Conservation (phyloP, 2,329 filamentous ascomycete genomes). For the Pseudonectria buxi region DNA sequence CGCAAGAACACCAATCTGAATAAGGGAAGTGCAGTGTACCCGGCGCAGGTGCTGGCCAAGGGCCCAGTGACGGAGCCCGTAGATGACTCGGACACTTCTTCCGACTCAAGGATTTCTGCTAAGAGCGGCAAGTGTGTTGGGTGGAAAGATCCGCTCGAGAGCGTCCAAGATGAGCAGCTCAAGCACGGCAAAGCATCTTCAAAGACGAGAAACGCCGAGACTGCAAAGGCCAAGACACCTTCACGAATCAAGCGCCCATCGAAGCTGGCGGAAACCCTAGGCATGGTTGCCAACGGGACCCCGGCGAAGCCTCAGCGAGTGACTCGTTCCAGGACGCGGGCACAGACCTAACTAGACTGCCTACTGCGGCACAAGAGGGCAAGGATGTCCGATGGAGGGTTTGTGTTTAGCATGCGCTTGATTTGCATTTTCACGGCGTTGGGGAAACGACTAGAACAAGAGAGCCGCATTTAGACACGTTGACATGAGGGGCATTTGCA, state of each 20-base stretch:
- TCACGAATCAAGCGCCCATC: conserved; percentile 20
- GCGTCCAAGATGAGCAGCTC: conserved; percentile 20
- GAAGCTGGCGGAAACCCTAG: conserved; percentile 25
- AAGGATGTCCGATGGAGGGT: no score
- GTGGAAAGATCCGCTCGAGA: conserved; percentile 29
- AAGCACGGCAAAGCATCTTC: conserved; percentile 16
- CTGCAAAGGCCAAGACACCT: conserved; percentile 24
- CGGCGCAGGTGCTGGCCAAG: conserved; percentile 28
- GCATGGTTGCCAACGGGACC: conserved; percentile 29
- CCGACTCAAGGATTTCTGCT: conserved; percentile 1
- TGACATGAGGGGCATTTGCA: neutral
- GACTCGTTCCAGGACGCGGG: conserved; percentile 24
- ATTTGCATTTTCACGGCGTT: conserved; percentile 3
- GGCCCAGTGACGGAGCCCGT: conserved; percentile 16
- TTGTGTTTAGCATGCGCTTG: neutral
- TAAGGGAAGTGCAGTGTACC: conserved; percentile 29
- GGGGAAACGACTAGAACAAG: neutral
- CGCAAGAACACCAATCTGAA: conserved; percentile 30
- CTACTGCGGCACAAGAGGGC: neutral
- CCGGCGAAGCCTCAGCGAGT: conserved; percentile 26
- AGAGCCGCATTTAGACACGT: neutral
- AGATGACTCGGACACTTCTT: conserved; percentile 13
- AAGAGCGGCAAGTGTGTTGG: conserved; percentile 25
- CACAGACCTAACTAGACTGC: conserved; percentile 10
- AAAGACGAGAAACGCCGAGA: conserved; percentile 20